Conservation (phyloP, 305 asterid genomes). For the Coffea humblotiana region DNA sequence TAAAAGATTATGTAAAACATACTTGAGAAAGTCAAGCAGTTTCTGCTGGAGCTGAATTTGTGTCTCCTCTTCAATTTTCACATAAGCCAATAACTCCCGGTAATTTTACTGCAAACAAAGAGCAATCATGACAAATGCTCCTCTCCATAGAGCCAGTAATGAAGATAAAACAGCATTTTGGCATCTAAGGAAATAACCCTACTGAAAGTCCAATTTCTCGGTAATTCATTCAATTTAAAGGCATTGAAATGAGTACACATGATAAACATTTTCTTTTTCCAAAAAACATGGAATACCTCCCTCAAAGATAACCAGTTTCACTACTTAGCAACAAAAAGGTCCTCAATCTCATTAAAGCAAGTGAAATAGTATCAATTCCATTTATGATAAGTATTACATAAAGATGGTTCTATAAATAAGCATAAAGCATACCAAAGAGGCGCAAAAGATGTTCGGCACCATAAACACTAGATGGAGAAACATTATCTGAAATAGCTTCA, state of each 20-base stretch:
- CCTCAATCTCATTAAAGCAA: conserved; percentile 1
- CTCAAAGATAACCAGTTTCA: neutral
- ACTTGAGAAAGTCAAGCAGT: conserved; percentile 85
- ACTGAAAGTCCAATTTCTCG: neutral
- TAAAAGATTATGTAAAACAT: conserved; percentile 15
- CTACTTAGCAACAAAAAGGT: neutral
- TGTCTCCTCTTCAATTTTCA: conserved; percentile 79
- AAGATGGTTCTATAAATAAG: neutral
- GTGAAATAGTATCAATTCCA: conserved; percentile 5
- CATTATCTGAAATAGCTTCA: conserved; percentile 54
- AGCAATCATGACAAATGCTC: conserved; percentile 10
- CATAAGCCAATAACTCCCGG: conserved; percentile 76
- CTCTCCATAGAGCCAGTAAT: neutral
- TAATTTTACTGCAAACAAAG: conserved; percentile 73
- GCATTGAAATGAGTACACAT: neutral
- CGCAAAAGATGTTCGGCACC: conserved; percentile 98
- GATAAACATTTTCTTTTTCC: neutral
- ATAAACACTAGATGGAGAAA: conserved; percentile 79
- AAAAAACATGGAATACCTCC: neutral
- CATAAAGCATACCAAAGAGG: conserved; percentile 70
- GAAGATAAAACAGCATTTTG: neutral
- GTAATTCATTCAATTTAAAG: neutral
- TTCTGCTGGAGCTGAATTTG: conserved; percentile 69
- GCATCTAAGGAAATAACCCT: neutral
- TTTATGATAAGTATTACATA: neutral